These are phyloP conservation scores for Styphnolobium japonicum DNA, from an alignment of 306 rosid species.

Conservation along the genomic window DNA sequence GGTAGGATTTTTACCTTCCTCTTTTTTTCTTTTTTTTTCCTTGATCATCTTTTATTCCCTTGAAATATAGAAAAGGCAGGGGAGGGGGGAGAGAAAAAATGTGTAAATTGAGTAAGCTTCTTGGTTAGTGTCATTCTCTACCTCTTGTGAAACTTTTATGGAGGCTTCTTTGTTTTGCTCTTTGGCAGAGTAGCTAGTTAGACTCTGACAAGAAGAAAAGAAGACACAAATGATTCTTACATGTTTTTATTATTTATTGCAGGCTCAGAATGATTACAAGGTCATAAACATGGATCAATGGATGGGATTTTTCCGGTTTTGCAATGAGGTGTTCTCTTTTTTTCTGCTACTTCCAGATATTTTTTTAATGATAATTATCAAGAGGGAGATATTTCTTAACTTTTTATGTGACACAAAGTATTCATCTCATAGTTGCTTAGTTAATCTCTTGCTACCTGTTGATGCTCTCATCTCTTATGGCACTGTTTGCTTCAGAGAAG, in stretches of 20 bases:
- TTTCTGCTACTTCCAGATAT: neutral
- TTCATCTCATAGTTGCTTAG: neutral
- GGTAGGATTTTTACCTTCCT: no score
- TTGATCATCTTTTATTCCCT: no score
- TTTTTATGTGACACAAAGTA: neutral
- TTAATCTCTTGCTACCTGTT: neutral
- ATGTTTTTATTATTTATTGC: constrained; percentile 32
- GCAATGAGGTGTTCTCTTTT: constrained; percentile 75
- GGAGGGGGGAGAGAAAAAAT: no score
- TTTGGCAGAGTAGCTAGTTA: neutral
- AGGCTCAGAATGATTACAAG: constrained; percentile 92
- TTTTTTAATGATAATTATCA: neutral
- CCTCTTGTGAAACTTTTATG: no score
- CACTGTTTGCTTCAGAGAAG: neutral
- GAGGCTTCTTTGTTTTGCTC: neutral
- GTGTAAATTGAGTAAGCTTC: no score
- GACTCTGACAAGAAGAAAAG: neutral
- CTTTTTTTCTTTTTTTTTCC: no score
- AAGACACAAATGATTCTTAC: neutral
- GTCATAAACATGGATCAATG: constrained; percentile 97
- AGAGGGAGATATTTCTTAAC: neutral
- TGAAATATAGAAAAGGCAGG: no score
- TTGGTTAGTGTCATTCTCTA: no score
- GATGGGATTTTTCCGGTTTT: constrained; percentile 96
- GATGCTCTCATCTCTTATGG: neutral